Evolutionary conservation across 768 basidiomycete species (phyloP), one percentile per base, ranked within the genome.

Genomic region (Lactarius hatsudake): DNA sequence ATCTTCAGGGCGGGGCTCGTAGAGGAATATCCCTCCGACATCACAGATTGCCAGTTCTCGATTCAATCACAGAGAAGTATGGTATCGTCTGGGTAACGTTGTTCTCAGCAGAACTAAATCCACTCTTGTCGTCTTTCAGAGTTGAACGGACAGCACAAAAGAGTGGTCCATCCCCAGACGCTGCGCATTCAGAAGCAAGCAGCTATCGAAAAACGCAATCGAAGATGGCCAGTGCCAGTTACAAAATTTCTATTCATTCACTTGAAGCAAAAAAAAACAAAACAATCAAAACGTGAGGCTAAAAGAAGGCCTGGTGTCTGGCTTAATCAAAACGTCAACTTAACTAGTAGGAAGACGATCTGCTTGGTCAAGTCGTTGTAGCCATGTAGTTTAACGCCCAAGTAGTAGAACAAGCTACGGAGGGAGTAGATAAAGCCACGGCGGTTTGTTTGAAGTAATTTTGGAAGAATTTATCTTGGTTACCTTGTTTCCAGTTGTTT

Each of bases 381-480:
- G 87, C 87, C 86, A 81, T 75, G 83, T 81, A 72, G 87, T 89
- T 89, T 89, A 89, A 87, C 87, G 82, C 78, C 83, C 75, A 76
- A 78, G 81, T 84, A 79, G 78, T 79, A 63, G 74, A 71, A 69
- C 58, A 59, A 72, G 56, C 66, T 69, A 77, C 81, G 79, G 81
- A 80, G 78, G 81, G 80, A 82, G 86, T 86, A 83, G 87, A 88
- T 88, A 86, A 79, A 66, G 34, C 80, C 81, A 74, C 81, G 86
- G 86, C 58, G 63, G 32, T 30, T 23, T 38, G 26, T 10, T 17
- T 43, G 34, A 32, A 5, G 23, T 5, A 30, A 0, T 20, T n/a
- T 48, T 43, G 18, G 13, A 12, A 45, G 30, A 28, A 30, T 65
- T 45, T 61, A 51, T 62, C 4, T 4, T 13, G 2, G 45, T 36